Percentiles rank a stretch among this genome's conserved stretches.
phyloP scores from a whole-genome alignment of 805 yeast genomes.

The Metschnikowia hibisci region DNA sequence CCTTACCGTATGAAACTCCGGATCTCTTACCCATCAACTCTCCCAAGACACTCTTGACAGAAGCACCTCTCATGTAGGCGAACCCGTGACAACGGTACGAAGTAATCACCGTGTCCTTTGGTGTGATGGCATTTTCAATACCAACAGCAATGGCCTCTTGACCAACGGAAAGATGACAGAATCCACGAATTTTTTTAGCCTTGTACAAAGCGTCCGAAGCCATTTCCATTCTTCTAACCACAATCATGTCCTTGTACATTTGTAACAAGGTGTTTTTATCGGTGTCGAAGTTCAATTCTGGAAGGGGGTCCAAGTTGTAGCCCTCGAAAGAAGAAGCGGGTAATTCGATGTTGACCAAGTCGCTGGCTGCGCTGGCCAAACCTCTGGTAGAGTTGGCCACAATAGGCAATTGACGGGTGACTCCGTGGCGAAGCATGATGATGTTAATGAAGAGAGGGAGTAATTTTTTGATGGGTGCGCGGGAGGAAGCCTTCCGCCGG shows the following conservation, averaged over 20 bases:
- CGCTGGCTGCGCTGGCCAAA: conserved; percentile 33
- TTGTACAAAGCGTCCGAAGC: conserved; percentile 97
- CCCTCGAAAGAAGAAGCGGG: conserved; percentile 84
- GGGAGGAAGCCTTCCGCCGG: conserved; percentile 25
- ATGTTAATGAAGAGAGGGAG: conserved; percentile 1
- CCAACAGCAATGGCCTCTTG: conserved; percentile 99
- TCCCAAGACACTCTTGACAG: conserved; percentile 85
- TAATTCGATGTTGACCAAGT: conserved; percentile 50
- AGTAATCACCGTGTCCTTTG: conserved; percentile 85
- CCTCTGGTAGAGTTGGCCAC: conserved; percentile 27
- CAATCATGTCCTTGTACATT: conserved; percentile 95
- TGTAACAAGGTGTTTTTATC: conserved; percentile 75
- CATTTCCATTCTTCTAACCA: conserved; percentile 97
- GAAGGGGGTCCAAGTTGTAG: conserved; percentile 66
- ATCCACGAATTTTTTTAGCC: conserved; percentile 97
- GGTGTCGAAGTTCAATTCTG: conserved; percentile 70
- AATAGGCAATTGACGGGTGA: conserved; percentile 17
- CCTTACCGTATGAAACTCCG: conserved; percentile 96
- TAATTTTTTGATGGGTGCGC: conserved; percentile 7
- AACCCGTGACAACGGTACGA: conserved; percentile 99
- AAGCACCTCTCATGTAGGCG: conserved; percentile 92
- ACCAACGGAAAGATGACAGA: conserved; percentile 97
- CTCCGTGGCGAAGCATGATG: conserved; percentile 18
- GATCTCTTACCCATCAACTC: conserved; percentile 95
- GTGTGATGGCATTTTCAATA: conserved; percentile 88